Base-by-base conservation (phyloP, 1,284 basidiomycete species). In the Coriolopsis trogii region DNA sequence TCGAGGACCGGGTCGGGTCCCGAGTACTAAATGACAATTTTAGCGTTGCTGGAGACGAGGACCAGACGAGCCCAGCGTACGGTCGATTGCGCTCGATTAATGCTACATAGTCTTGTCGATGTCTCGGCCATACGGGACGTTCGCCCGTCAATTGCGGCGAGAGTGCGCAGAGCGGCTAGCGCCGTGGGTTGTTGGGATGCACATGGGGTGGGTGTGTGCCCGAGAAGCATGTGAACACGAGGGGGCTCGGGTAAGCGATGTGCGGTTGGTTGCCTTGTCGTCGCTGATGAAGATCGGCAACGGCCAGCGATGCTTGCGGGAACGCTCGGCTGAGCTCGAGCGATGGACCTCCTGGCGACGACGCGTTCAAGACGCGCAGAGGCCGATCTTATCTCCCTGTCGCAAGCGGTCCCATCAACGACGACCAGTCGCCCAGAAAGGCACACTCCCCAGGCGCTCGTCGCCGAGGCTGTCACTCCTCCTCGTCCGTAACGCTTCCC, bases 241-340 rank as follows among this genome's bases (percentile, higher is more conserved):
- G 46, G 49, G 47, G 49, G 38, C 49, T n/a, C n/a, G n/a, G 46
- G 49, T 31, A 41, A 26, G 41, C 47, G 43, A 53, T 48, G 25
- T 51, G 47, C 38, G 57, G 37, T 41, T 53, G 44, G 57, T 59
- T 59, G 57, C 57, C 57, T 44, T 55, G 52, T 49, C 51, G 34
- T 53, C 51, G 57, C 48, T 59, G 57, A 59, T 55, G 53, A 51
- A 46, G 57, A 56, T 59, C 57, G 57, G 53, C 53, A 59, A 50
- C 33, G 53, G 37, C 53, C 53, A 51, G 49, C 40, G 47, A 52
- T 52, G 49, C 56, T n/a, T n/a, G n/a, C n/a, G n/a, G n/a, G n/a
- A n/a, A n/a, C n/a, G 52, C 31, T 50, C 57, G 57, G 52, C 52
- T 58, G 49, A 48, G 51, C 37, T 51, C 45, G 47, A 44, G n/a